Conservation (phyloP, 768 basidiomycete genomes). For the Leccinellum albellum region DNA sequence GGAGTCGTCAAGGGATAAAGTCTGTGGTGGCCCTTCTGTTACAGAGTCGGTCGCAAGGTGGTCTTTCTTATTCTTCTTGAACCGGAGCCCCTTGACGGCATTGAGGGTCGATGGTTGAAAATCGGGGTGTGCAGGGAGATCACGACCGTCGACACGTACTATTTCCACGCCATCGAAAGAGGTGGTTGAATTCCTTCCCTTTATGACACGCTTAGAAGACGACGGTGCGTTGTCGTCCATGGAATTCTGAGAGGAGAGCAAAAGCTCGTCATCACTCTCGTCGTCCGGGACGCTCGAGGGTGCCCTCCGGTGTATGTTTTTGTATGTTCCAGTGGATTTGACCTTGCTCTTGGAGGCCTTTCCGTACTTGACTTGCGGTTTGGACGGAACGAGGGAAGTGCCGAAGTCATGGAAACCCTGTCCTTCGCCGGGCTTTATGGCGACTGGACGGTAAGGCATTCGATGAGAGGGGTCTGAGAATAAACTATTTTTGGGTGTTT, state of each 20-base stretch:
- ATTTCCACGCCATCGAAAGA: constrained; percentile 3
- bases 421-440: constrained; percentile 26
- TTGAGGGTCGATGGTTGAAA: constrained; percentile 16
- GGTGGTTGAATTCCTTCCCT: background rate
- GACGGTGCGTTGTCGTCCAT: constrained; percentile 6
- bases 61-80: constrained; percentile 35
- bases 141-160: constrained; percentile 13
- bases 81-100: constrained; percentile 18
- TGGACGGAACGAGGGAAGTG: constrained; percentile 16
- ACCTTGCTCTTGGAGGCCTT: constrained; percentile 9
- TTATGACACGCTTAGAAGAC: constrained; percentile 10
- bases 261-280: constrained; percentile 30
- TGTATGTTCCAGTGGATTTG: background rate
- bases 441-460: constrained; percentile 22
- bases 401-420: constrained; percentile 24
- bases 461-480: constrained; percentile 20
- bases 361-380: background rate
- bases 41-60: background rate
- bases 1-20: constrained; percentile 22
- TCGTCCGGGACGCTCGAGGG: background rate
- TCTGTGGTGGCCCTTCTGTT: constrained; percentile 11
- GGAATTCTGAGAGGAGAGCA: constrained; percentile 26
- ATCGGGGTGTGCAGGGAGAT: constrained; percentile 20
- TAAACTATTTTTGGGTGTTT: background rate
- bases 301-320: background rate